Percentiles rank a stretch among this genome's conserved stretches.
Evolutionary conservation across 1,139 yeast genomes (phyloP).

Genomic region (Sugiyamaella japonica): DNA sequence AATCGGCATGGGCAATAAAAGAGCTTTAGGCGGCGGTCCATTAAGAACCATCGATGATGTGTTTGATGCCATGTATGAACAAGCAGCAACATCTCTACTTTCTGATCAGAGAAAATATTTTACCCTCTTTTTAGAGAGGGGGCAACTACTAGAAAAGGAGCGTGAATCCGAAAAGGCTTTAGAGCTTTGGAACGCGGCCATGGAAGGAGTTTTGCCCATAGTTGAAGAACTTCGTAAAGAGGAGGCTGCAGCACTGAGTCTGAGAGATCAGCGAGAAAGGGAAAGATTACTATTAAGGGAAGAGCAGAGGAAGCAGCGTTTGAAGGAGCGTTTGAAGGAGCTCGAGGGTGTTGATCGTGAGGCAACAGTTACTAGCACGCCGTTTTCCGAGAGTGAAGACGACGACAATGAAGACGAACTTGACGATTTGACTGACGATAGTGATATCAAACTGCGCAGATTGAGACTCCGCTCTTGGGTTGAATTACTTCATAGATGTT

Average conservation of each 20-base stretch:
- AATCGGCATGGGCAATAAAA: constrained; percentile 51
- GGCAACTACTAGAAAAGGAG: constrained; percentile 56
- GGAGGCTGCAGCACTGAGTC: constrained; percentile 25
- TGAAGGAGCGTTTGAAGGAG: constrained; percentile 29
- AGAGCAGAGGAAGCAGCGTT: constrained; percentile 16
- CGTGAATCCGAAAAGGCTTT: constrained; percentile 54
- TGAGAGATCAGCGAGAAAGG: constrained; percentile 27
- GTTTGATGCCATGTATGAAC: constrained; percentile 59
- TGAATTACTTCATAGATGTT: constrained; percentile 70
- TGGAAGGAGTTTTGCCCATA: constrained; percentile 43
- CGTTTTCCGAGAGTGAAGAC: constrained; percentile 24
- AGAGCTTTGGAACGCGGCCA: constrained; percentile 45
- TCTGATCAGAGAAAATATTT: constrained; percentile 52
- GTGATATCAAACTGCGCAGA: constrained; percentile 19
- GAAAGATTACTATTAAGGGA: constrained; percentile 18
- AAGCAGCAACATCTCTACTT: constrained; percentile 51
- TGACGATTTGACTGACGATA: constrained; percentile 18
- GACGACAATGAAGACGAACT: constrained; percentile 17
- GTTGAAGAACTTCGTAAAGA: constrained; percentile 29
- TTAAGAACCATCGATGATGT: constrained; percentile 62
- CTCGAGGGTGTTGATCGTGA: constrained; percentile 37
- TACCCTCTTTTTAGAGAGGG: constrained; percentile 51
- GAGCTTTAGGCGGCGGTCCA: constrained; percentile 34
- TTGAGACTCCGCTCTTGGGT: constrained; percentile 46
- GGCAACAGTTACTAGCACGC: constrained; percentile 6